These are phyloP conservation scores for Populus trichocarpa DNA, from an alignment of 441 rosid genomes.

Conservation along the genomic window DNA sequence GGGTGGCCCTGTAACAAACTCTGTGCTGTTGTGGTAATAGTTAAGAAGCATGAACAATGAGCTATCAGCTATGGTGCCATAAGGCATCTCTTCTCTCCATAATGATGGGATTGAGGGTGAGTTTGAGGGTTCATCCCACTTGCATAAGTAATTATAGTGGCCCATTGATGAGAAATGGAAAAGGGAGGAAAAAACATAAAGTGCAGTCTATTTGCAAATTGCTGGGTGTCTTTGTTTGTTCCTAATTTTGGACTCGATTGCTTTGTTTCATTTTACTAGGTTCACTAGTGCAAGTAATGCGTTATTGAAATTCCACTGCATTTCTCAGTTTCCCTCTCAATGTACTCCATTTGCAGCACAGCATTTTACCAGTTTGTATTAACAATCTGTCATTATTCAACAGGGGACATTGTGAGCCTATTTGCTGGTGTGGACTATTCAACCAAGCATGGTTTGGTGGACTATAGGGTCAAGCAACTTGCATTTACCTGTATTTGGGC, in stretches of 20 bases:
- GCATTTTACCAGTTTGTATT: slow-evolving; percentile 16
- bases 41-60: too few relatives aligned
- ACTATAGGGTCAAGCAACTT: slow-evolving; percentile 72
- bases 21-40: too few relatives aligned
- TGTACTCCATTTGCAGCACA: slow-evolving; percentile 4
- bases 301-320: background rate
- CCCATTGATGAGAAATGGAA: too few relatives aligned
- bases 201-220: background rate
- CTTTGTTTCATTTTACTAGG: background rate
- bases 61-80: too few relatives aligned
- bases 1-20: too few relatives aligned
- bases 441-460: slow-evolving; percentile 56
- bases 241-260: background rate
- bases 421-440: slow-evolving; percentile 62
- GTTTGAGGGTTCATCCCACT: too few relatives aligned
- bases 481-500: slow-evolving; percentile 76
- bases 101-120: too few relatives aligned
- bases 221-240: background rate
- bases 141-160: too few relatives aligned
- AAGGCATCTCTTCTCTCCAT: too few relatives aligned
- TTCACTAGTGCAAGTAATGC: background rate
- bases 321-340: background rate
- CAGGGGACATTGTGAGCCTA: slow-evolving; percentile 70
- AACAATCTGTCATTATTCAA: slow-evolving; percentile 23
- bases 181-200: too few relatives aligned